Conservation (phyloP, 768 basidiomycete genomes). For the Epithele typhae region DNA sequence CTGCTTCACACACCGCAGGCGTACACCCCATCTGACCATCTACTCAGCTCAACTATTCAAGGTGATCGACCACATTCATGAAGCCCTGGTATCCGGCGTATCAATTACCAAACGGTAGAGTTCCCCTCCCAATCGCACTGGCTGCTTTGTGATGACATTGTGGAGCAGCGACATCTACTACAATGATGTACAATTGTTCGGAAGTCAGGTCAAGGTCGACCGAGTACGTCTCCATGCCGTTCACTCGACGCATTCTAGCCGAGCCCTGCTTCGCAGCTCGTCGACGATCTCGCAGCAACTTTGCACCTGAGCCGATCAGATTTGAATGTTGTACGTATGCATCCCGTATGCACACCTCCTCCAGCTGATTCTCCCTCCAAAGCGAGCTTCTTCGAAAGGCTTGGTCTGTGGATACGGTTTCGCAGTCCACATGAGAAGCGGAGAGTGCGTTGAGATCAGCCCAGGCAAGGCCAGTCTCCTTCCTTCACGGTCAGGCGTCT, state of each 20-base stretch:
- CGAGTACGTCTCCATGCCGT: conserved; percentile 52
- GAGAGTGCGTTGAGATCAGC: conserved; percentile 52
- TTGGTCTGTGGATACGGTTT: conserved; percentile 71
- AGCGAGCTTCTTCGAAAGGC: conserved; percentile 91
- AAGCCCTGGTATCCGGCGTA: conserved; percentile 49
- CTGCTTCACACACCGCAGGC: too few relatives aligned
- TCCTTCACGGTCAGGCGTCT: too few relatives aligned
- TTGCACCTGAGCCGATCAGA: conserved; percentile 68
- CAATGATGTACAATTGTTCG: conserved; percentile 76
- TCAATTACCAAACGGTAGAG: conserved; percentile 31
- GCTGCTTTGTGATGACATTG: neutral
- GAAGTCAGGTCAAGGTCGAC: conserved; percentile 74
- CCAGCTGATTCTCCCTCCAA: conserved; percentile 26
- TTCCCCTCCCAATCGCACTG: neutral
- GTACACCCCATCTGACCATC: too few relatives aligned
- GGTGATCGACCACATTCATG: conserved; percentile 66
- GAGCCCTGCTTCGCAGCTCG: too few relatives aligned
- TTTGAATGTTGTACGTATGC: conserved; percentile 64
- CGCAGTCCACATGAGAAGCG: conserved; percentile 50
- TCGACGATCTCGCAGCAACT: conserved; percentile 88
- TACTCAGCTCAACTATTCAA: conserved; percentile 71
- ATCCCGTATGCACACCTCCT: neutral
- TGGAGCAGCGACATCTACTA: conserved; percentile 78
- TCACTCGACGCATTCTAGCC: too few relatives aligned
- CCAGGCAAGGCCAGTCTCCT: conserved; percentile 31